Evolutionary conservation across 495 filamentous ascomycete species (phyloP), one percentile per base, ranked within the genome.

Genomic region (Penicillium lagena): DNA sequence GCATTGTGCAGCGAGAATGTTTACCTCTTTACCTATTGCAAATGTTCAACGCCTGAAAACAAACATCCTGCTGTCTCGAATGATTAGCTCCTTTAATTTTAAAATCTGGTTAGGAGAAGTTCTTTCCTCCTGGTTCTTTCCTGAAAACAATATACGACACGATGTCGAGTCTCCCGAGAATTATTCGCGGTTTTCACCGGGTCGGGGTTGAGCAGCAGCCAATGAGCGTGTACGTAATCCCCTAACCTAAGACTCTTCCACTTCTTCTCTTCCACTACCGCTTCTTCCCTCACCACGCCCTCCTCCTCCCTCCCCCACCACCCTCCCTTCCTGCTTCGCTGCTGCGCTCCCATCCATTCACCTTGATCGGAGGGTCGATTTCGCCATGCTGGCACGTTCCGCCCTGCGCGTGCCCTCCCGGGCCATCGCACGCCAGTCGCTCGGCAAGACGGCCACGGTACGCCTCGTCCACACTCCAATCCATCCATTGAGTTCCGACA

Each of bases 301-400:
- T 47, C 41, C 46, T 45, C 48, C 44, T 47, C 59, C 54, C 54
- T 54, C 55, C 50, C 55, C 52, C 48, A 46, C 54, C 47, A 51
- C 58, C 56, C 52, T 55, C 60, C 22, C 4, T 22, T 4, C 4
- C 22, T 22, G 22, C 22, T 22, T 56, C 52, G 50, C 56, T 56
- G 47, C 44, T 42, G 55, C 58, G 52, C 48, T 42, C 40, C 58
- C 53, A 58, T 59, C 56, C 47, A 42, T 62, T 57, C 59, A 59
- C 57, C 44, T 65, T 51, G 56, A 59, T 66, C 53, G 64, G 68
- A 71, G 66, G 66, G 64, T 64, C 55, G 43, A 58, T 55, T 66
- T 59, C 44, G 56, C 60, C 70, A 96, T 96, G 90, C 76, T 95
- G 80, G 85, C 85, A 71, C 82, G 88, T 72, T 86, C 87, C 64